phyloP scores from a whole-genome alignment of 2,329 filamentous ascomycete species.

The Cladosporium sp. region DNA sequence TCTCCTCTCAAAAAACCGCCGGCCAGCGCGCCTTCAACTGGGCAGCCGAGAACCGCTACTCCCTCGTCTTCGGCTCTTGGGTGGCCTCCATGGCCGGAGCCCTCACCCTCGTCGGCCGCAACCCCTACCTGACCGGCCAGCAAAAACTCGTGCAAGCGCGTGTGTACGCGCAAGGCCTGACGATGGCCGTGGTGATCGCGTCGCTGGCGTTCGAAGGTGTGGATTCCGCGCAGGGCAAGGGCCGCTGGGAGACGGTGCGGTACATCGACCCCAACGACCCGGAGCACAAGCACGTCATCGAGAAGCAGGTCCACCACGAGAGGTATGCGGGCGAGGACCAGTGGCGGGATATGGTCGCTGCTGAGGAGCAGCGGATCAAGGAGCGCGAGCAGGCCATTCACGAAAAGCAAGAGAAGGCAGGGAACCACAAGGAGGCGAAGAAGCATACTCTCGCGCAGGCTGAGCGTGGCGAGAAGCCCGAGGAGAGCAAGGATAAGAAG shows the following conservation, averaged over 20 bases:
- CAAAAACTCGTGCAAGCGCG: constrained; percentile 94
- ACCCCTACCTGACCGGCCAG: constrained; percentile 65
- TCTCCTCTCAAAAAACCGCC: constrained; percentile 52
- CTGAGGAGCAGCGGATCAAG: constrained; percentile 63
- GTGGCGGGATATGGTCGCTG: constrained; percentile 88
- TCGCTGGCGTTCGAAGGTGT: constrained; percentile 76
- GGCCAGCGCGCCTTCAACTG: constrained; percentile 65
- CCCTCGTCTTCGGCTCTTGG: constrained; percentile 80
- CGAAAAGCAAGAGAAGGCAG: constrained; percentile 22
- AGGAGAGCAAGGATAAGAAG: constrained; percentile 16
- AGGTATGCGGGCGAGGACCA: constrained; percentile 84
- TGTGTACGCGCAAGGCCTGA: constrained; percentile 89
- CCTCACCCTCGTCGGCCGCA: constrained; percentile 71
- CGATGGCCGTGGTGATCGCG: constrained; percentile 76
- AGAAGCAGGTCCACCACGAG: constrained; percentile 85
- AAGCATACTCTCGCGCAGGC: constrained; percentile 10
- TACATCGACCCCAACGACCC: constrained; percentile 77
- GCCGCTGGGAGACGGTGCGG: constrained; percentile 80
- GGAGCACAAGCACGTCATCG: constrained; percentile 74
- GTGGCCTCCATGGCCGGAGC: constrained; percentile 72
- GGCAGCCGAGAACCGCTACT: constrained; percentile 77
- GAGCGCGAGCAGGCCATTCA: constrained; percentile 43
- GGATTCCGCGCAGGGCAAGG: constrained; percentile 72
- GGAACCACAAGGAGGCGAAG: constrained; percentile 22
- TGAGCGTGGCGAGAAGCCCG: constrained; percentile 7